Base-by-base conservation (phyloP, 208 protist genomes). In the Blechomonas ayalai region DNA sequence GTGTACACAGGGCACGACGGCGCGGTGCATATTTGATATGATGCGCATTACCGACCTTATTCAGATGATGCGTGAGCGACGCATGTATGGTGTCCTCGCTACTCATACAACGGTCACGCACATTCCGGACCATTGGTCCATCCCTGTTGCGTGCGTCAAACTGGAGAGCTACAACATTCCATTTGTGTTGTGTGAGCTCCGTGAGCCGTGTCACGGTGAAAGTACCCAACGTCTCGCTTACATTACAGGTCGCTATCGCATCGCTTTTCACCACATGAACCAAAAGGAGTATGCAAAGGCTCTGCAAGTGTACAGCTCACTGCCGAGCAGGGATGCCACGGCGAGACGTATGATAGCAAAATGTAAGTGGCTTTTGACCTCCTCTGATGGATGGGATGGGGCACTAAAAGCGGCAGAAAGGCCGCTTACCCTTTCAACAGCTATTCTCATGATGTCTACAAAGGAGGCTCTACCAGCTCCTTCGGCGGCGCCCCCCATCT, bases 211-310 rank as follows among this genome's bases (percentile, higher is more conserved):
- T 2, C 58, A 36, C 18, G 31, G 18, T 13, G 29, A 23, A 10
- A 33, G 38, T 38, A 28, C 39, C 1, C 28, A 36, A 8, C 31
- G 32, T 32, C 47, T 57, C 40, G 33, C 52, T 22, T 40, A 26
- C 18, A 59, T 51, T n/a, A 43, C 57, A 2, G 59, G 59, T 19
- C 52, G 51, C 7, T 77, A 75, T 48, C 63, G 69, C n/a, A 54
- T 53, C 37, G 74, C 62, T n/a, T 83, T 83, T 39, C 60, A 73
- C 24, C 55, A 58, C 1, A 77, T 77, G 68, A 57, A 64, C 25
- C 20, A 58, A 2, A 69, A 69, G 20, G 41, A 48, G 10, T 83
- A 83, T 59, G 52, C 47, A 24, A 22, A 59, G 15, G 74, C 74
- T 3, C 56, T 72, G 16, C 4, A 44, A 7, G 27, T 63, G 20